A percentile compares a stretch with the other conserved stretches of the same genome.
These are phyloP conservation scores for Chernovozyma sophiae-reginae DNA, from an alignment of 1,139 yeast genomes.

Conservation along the genomic window DNA sequence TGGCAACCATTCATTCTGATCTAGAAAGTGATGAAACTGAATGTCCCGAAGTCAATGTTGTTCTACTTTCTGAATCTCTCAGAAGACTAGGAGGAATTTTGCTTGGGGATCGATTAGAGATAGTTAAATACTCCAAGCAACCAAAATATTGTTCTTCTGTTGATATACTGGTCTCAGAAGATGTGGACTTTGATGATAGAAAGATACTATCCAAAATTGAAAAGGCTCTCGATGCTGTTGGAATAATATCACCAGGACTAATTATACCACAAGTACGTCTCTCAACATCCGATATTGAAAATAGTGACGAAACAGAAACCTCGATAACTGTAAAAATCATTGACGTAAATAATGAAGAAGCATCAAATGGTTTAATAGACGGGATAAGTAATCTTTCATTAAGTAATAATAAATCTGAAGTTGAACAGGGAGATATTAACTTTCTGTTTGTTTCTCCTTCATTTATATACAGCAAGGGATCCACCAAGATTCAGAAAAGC, in stretches of 20 bases:
- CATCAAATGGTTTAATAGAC: constrained; percentile 14
- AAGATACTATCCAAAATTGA: constrained; percentile 18
- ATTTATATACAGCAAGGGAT: constrained; percentile 38
- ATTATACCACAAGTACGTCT: constrained; percentile 8
- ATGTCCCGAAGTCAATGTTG: constrained; percentile 43
- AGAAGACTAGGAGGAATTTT: constrained; percentile 55
- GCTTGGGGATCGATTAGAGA: constrained; percentile 66
- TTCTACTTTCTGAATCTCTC: constrained; percentile 46
- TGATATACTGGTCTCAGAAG: constrained; percentile 11
- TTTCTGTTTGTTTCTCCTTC: constrained; percentile 37
- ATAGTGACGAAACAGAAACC: constrained; percentile 5
- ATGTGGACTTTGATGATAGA: constrained; percentile 5
- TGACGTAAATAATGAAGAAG: constrained; percentile 19
- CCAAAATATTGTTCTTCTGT: constrained; percentile 46
- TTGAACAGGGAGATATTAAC: constrained; percentile 7
- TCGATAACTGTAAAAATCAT: constrained; percentile 13
- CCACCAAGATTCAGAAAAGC: constrained; percentile 19
- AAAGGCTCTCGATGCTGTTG: constrained; percentile 44
- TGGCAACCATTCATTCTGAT: constrained; percentile 42
- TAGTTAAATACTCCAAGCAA: constrained; percentile 43
- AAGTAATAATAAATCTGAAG: constrained; percentile 1
- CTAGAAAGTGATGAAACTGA: constrained; percentile 25
- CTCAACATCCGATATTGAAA: neutral
- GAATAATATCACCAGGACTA: constrained; percentile 57
- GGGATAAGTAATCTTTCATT: constrained; percentile 11